Evolutionary conservation across 371 early-diverging fungal genomes (phyloP).

Genomic region (Massospora cicadina): DNA sequence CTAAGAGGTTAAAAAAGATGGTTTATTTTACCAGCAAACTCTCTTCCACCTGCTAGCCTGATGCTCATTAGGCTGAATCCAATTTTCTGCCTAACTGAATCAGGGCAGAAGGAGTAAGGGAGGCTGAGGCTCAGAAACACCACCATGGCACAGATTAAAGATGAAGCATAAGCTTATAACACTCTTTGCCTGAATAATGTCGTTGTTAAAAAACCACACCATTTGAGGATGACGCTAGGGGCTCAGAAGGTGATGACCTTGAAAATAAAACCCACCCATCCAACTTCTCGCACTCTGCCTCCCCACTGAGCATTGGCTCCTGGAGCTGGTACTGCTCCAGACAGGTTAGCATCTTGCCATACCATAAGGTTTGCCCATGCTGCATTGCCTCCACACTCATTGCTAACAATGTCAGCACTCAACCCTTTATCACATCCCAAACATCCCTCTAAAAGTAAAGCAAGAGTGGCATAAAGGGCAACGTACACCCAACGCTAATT

Average conservation of each 20-base stretch:
- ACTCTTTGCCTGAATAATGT: conserved; percentile 78
- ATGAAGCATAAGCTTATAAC: conserved; percentile 69
- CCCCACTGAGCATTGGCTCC: conserved; percentile 45
- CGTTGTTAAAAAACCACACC: conserved; percentile 20
- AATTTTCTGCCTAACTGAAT: background rate
- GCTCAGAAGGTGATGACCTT: conserved; percentile 63
- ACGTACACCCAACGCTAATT: too few species aligned
- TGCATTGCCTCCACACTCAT: background rate
- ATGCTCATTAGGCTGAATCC: background rate
- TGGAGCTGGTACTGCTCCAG: conserved; percentile 56
- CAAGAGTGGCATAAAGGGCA: too few species aligned
- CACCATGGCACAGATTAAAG: conserved; percentile 33
- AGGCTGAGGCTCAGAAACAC: conserved; percentile 44
- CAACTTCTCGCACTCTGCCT: conserved; percentile 28
- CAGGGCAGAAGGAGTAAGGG: conserved; percentile 30
- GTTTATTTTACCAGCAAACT: background rate
- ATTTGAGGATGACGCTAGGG: conserved; percentile 35
- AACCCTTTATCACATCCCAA: too few species aligned
- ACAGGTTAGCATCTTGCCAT: conserved; percentile 55
- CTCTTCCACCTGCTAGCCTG: background rate
- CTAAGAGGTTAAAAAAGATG: background rate
- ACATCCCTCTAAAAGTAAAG: too few species aligned
- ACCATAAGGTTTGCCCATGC: conserved; percentile 26
- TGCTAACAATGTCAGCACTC: too few species aligned
- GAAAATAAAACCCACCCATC: conserved; percentile 59